phyloP scores from a whole-genome alignment of 179 eudicot species.

The Vitellaria paradoxa region DNA sequence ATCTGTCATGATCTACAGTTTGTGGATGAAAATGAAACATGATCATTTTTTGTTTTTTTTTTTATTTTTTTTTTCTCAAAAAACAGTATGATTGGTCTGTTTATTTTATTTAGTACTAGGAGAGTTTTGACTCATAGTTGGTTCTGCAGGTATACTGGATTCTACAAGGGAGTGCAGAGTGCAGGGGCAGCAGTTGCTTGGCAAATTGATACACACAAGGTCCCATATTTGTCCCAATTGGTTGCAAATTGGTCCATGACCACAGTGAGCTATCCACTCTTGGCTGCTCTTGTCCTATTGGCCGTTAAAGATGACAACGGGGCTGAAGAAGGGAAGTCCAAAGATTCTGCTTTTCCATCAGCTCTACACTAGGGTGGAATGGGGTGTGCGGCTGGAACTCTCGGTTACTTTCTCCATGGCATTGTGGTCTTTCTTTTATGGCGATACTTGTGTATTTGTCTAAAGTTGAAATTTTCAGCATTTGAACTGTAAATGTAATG shows the following conservation, averaged over 20 bases:
- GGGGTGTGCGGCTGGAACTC: slow-evolving; percentile 20
- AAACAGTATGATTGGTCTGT: no score
- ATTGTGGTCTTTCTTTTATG: neutral
- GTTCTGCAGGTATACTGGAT: slow-evolving; percentile 74
- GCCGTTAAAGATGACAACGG: slow-evolving; percentile 74
- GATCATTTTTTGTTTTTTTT: no score
- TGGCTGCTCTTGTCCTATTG: slow-evolving; percentile 51
- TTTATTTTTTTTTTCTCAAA: no score
- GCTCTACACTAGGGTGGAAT: slow-evolving; percentile 11
- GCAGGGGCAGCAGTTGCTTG: slow-evolving; percentile 97
- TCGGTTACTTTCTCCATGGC: neutral
- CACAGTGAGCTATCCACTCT: slow-evolving; percentile 70
- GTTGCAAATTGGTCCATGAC: slow-evolving; percentile 73
- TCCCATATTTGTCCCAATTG: slow-evolving; percentile 57
- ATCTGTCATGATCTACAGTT: no score
- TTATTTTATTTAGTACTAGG: no score
- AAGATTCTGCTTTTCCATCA: slow-evolving; percentile 18
- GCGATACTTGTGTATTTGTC: neutral
- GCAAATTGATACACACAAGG: slow-evolving; percentile 80
- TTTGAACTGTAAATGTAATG: neutral
- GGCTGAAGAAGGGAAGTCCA: slow-evolving; percentile 26
- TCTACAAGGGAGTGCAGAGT: slow-evolving; percentile 96
- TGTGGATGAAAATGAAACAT: no score
- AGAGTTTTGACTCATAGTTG: no score
- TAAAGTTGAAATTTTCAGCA: no score